phyloP scores from a whole-genome alignment of 2,329 filamentous ascomycete species.

The Phyllosticta citribraziliensis region DNA sequence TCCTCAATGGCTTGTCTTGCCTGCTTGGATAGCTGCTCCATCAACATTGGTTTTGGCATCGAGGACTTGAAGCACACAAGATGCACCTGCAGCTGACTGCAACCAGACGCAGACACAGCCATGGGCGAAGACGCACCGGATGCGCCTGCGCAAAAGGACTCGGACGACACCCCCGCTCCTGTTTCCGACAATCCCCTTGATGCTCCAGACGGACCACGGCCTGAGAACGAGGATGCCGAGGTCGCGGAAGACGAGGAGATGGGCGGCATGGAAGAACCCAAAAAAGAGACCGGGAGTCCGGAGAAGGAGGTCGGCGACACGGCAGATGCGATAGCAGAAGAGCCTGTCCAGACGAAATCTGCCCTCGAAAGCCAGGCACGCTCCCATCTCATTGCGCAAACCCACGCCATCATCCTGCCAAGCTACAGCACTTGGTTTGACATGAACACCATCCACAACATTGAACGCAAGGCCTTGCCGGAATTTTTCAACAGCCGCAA shows the following conservation, averaged over 20 bases:
- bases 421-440: slow-evolving; percentile 99
- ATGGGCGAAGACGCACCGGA: slow-evolving; percentile 41
- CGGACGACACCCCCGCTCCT: slow-evolving; percentile 40
- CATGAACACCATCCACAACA: slow-evolving; percentile 82
- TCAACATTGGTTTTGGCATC: no score
- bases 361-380: slow-evolving; percentile 77
- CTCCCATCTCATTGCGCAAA: slow-evolving; percentile 85
- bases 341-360: slow-evolving; percentile 62
- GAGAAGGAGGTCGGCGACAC: slow-evolving; percentile 19
- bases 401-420: slow-evolving; percentile 88
- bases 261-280: slow-evolving; percentile 28
- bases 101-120: slow-evolving; percentile 37
- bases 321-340: slow-evolving; percentile 39
- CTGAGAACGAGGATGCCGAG: slow-evolving; percentile 46
- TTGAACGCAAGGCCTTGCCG: slow-evolving; percentile 88
- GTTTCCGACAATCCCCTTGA: slow-evolving; percentile 58
- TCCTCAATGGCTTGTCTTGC: no score
- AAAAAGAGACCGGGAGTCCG: slow-evolving; percentile 23
- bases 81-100: neutral
- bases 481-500: slow-evolving; percentile 99
- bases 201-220: slow-evolving; percentile 53
- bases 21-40: no score
- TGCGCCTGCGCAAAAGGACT: slow-evolving; percentile 36
- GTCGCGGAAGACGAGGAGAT: slow-evolving; percentile 65
- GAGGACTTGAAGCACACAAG: neutral